These are phyloP conservation scores for Syzygium oleosum DNA, from an alignment of 345 rosid genomes.

Conservation along the genomic window DNA sequence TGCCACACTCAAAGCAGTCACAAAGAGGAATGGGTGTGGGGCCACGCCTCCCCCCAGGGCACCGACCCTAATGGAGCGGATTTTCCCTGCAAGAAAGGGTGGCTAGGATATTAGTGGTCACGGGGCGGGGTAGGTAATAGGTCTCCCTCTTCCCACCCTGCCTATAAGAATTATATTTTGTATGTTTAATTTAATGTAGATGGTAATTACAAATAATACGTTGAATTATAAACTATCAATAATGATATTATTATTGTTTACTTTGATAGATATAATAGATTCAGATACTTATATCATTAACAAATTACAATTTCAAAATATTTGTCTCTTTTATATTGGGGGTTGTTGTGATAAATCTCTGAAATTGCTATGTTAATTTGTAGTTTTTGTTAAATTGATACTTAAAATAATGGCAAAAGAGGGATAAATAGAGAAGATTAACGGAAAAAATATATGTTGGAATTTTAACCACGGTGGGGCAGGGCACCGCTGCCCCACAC, in stretches of 20 bases:
- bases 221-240: no score
- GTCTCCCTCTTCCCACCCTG: neutral
- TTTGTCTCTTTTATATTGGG: neutral
- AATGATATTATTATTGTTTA: neutral
- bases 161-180: neutral
- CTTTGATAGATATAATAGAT: neutral
- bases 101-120: neutral
- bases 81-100: neutral
- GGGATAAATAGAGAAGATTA: neutral
- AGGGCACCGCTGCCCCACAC: neutral
- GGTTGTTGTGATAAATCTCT: neutral
- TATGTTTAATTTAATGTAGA: no score
- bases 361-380: neutral
- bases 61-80: neutral
- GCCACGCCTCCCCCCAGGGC: neutral
- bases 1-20: neutral
- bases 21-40: neutral
- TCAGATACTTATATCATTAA: neutral
- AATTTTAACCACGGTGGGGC: neutral
- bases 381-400: neutral
- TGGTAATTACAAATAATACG: neutral
- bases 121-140: neutral
- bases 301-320: no score
- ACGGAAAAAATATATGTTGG: neutral
- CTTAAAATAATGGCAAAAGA: neutral